Conservation (phyloP, 73 alveolate species). For the Stentor roeselii region DNA sequence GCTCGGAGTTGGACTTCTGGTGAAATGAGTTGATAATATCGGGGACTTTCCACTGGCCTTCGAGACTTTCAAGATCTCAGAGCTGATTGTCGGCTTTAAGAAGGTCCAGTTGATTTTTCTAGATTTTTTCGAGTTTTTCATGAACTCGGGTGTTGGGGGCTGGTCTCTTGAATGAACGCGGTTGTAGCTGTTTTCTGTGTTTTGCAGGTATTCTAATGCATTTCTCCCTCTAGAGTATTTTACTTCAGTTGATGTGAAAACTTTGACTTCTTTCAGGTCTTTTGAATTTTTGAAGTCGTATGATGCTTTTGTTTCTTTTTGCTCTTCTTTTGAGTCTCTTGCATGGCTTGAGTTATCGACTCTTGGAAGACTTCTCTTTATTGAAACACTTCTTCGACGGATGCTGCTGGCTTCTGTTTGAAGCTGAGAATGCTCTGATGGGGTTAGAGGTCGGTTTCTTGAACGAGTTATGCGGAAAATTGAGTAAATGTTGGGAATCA, state of each 20-base stretch:
- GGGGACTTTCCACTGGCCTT: too few relatives aligned
- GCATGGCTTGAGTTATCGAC: not conserved
- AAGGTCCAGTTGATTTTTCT: not conserved
- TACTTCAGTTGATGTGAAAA: too few relatives aligned
- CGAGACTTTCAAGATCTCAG: too few relatives aligned
- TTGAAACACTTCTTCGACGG: not conserved
- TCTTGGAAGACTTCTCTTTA: not conserved
- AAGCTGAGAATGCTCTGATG: not conserved
- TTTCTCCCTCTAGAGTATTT: too few relatives aligned
- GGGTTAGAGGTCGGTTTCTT: not conserved
- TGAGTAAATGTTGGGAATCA: not conserved
- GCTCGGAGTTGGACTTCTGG: too few relatives aligned
- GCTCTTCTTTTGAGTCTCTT: too few relatives aligned
- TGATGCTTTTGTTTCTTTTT: too few relatives aligned
- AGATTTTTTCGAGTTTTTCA: not conserved
- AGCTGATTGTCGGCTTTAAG: not conserved
- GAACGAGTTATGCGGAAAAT: not conserved
- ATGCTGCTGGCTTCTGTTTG: not conserved
- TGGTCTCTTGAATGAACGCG: not conserved
- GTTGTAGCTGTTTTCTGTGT: not conserved
- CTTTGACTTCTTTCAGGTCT: too few relatives aligned
- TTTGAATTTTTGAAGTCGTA: too few relatives aligned
- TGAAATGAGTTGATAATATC: too few relatives aligned
- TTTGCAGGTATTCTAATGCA: too few relatives aligned
- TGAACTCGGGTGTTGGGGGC: not conserved